Evolutionary conservation across 192 early-diverging fungal species (phyloP).

Genomic region (Umbelopsis isabellina): DNA sequence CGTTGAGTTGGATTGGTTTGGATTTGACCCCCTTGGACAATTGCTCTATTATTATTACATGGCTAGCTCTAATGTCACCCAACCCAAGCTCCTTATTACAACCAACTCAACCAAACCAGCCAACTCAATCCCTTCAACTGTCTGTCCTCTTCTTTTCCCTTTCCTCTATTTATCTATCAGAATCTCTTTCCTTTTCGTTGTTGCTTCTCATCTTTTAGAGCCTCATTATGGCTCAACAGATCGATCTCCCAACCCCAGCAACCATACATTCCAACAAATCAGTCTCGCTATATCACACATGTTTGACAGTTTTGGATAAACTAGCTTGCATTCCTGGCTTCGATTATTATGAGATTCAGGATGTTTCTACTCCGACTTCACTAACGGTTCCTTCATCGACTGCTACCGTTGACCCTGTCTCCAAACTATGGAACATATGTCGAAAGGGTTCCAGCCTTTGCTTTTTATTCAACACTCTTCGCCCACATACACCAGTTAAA

Average conservation of each 20-base stretch:
- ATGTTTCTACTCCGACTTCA: slow-evolving; percentile 42
- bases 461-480: slow-evolving; percentile 72
- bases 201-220: not conserved
- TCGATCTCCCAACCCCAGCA: not conserved
- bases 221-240: slow-evolving; percentile 13
- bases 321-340: slow-evolving; percentile 72
- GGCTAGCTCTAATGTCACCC: not conserved
- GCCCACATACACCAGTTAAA: slow-evolving; percentile 59
- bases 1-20: not conserved
- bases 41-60: slow-evolving; percentile 10
- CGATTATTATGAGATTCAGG: slow-evolving; percentile 58
- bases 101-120: not conserved
- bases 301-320: slow-evolving; percentile 67
- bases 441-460: slow-evolving; percentile 74
- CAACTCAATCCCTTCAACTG: not conserved
- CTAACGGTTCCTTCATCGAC: slow-evolving; percentile 37
- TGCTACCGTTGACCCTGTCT: slow-evolving; percentile 58
- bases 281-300: slow-evolving; percentile 74
- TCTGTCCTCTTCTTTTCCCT: not conserved
- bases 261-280: slow-evolving; percentile 37
- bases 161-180: not conserved
- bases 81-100: slow-evolving; percentile 7
- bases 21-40: not conserved
- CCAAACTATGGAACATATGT: slow-evolving; percentile 75
- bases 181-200: not conserved